Percentiles rank a stretch among this genome's conserved stretches.
These are phyloP conservation scores for Suaeda aralocaspica DNA, from an alignment of 148 eudicot genomes.

Conservation along the genomic window DNA sequence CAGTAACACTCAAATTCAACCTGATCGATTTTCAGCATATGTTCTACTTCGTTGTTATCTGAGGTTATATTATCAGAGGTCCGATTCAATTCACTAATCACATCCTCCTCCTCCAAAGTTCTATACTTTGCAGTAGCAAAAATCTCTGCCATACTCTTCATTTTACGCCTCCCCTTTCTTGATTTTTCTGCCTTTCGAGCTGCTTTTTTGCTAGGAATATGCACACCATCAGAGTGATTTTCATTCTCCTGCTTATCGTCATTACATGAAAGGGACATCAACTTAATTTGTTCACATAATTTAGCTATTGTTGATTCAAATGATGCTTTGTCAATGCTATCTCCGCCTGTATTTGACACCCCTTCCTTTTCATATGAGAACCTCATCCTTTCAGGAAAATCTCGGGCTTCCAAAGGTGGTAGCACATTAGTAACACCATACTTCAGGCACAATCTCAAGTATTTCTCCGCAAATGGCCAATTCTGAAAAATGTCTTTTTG, in stretches of 20 bases:
- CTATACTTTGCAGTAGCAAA: slow-evolving; percentile 27
- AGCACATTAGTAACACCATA: slow-evolving; percentile 20
- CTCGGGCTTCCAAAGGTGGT: slow-evolving; percentile 23
- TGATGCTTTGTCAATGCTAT: neutral
- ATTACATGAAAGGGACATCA: neutral
- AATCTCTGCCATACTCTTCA: slow-evolving; percentile 26
- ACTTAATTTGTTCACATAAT: slow-evolving; percentile 5
- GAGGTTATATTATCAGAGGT: neutral
- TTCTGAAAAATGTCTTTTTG: slow-evolving; percentile 13
- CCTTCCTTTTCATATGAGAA: neutral
- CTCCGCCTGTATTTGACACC: neutral
- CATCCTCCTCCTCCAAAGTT: slow-evolving; percentile 16
- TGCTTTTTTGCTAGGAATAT: neutral
- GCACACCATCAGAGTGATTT: neutral
- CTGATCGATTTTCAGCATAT: neutral
- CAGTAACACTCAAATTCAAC: neutral
- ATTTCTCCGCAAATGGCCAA: slow-evolving; percentile 31
- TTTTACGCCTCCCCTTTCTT: slow-evolving; percentile 21
- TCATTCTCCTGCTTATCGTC: neutral
- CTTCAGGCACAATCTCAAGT: slow-evolving; percentile 21
- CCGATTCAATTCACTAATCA: neutral
- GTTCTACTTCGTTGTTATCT: neutral
- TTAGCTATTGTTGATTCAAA: neutral
- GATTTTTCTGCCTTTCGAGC: slow-evolving; percentile 1
- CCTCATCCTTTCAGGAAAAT: neutral